phyloP scores from a whole-genome alignment of 495 filamentous ascomycete species.

The Chaetomium tenue region DNA sequence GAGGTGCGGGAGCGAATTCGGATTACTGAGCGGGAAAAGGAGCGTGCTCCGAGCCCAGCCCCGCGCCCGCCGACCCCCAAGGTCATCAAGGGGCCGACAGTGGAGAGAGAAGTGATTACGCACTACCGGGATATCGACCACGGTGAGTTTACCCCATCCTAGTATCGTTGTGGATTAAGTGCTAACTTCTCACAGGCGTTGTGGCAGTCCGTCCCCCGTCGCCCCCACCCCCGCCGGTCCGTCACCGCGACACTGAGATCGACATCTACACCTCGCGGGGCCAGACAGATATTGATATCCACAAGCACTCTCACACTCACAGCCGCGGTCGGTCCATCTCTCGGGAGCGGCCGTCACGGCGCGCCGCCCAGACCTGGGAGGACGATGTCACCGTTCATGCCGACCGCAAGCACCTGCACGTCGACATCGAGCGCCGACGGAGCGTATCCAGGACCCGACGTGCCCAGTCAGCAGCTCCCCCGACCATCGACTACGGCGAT shows the following conservation, averaged over 20 bases:
- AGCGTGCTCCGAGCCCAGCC: conserved; percentile 43
- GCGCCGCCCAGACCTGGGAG: conserved; percentile 33
- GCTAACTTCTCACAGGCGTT: conserved; percentile 39
- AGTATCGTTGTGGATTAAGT: background rate
- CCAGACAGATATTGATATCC: conserved; percentile 53
- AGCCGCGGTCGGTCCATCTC: conserved; percentile 37
- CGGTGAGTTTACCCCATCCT: conserved; percentile 50
- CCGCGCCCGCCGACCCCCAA: conserved; percentile 51
- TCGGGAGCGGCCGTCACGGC: conserved; percentile 37
- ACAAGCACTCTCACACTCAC: conserved; percentile 36
- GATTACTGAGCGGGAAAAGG: conserved; percentile 45
- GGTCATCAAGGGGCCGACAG: conserved; percentile 63
- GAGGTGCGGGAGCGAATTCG: conserved; percentile 41
- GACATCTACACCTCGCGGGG: conserved; percentile 50
- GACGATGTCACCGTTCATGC: conserved; percentile 44
- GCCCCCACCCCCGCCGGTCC: conserved; percentile 44
- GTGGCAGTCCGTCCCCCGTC: conserved; percentile 47
- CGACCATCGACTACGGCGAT: conserved; percentile 44
- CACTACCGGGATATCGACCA: conserved; percentile 88
- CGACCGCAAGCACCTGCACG: conserved; percentile 61
- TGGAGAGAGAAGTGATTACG: conserved; percentile 78
- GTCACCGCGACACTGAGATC: conserved; percentile 50
- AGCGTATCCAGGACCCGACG: conserved; percentile 39
- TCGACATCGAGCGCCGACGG: conserved; percentile 47
- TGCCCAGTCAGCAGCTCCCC: conserved; percentile 50